These are phyloP conservation scores for Entomortierella beljakovae DNA, from an alignment of 192 early-diverging fungal genomes.

Conservation along the genomic window DNA sequence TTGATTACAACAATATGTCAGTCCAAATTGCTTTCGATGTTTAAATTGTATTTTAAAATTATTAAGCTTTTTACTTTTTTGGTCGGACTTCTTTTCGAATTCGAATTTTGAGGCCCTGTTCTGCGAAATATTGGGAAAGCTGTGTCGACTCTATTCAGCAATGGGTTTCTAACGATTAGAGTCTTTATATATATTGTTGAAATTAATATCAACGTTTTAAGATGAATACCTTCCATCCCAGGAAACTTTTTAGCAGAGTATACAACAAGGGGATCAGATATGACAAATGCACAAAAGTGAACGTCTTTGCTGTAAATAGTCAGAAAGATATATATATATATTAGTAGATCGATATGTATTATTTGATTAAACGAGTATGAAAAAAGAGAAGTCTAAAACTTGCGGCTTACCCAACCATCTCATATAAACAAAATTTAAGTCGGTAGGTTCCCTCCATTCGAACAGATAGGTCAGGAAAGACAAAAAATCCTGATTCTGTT, in stretches of 20 bases:
- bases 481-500: conserved; percentile 94
- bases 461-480: conserved; percentile 96
- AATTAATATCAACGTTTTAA: too few relatives aligned
- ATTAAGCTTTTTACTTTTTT: conserved; percentile 36
- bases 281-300: conserved; percentile 89
- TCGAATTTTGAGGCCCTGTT: conserved; percentile 95
- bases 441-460: conserved; percentile 91
- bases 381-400: too few relatives aligned
- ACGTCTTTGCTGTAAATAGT: conserved; percentile 74
- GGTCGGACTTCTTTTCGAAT: conserved; percentile 88
- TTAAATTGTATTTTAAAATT: background rate
- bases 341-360: background rate
- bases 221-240: conserved; percentile 93
- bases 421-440: conserved; percentile 90
- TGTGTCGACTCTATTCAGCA: conserved; percentile 78
- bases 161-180: too few relatives aligned
- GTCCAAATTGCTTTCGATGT: background rate
- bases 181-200: too few relatives aligned
- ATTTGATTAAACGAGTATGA: too few relatives aligned
- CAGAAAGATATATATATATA: background rate
- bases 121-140: conserved; percentile 92
- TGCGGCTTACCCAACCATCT: conserved; percentile 88
- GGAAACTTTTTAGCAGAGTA: conserved; percentile 97
- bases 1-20: background rate
- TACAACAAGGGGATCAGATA: conserved; percentile 87